Percentiles rank a stretch among this genome's conserved stretches.
These are phyloP conservation scores for Pleurotus citrinopileatus DNA, from an alignment of 768 basidiomycete species.

Conservation along the genomic window DNA sequence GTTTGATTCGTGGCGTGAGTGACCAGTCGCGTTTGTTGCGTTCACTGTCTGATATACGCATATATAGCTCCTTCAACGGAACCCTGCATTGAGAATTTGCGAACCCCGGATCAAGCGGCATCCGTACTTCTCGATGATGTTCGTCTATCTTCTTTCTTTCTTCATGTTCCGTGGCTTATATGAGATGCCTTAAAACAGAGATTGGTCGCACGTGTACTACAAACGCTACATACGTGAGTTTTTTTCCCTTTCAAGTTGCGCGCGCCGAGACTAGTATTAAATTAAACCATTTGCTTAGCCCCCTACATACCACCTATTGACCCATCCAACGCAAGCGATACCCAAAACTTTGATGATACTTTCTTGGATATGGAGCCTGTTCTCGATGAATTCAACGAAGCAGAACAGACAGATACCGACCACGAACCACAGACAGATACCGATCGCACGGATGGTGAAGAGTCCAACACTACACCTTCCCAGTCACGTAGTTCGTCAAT, in stretches of 20 bases:
- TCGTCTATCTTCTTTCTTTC: conserved; percentile 26
- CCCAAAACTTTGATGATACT: conserved; percentile 95
- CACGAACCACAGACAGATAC: conserved; percentile 67
- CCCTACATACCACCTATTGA: conserved; percentile 93
- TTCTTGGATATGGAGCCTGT: conserved; percentile 96
- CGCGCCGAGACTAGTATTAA: background rate
- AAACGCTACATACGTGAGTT: conserved; percentile 89
- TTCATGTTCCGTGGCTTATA: conserved; percentile 13
- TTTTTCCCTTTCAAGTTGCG: conserved; percentile 13
- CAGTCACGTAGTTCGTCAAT: conserved; percentile 78
- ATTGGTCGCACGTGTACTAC: conserved; percentile 92
- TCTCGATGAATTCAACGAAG: conserved; percentile 72
- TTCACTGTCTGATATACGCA: conserved; percentile 10
- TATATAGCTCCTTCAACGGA: conserved; percentile 82
- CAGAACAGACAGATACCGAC: conserved; percentile 64
- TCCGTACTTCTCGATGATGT: conserved; percentile 96
- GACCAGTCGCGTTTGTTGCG: background rate
- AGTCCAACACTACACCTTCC: conserved; percentile 74
- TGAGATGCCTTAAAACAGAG: conserved; percentile 45
- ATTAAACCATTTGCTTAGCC: too few species aligned
- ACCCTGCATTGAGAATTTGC: conserved; percentile 86
- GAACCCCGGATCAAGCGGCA: conserved; percentile 94
- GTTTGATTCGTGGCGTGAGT: conserved; percentile 90
- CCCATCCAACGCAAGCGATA: conserved; percentile 89
- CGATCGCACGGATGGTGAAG: conserved; percentile 72